Percentiles rank a stretch among this genome's conserved stretches.
Evolutionary conservation across 2,329 filamentous ascomycete genomes (phyloP).

Genomic region (Exophiala bonariae): DNA sequence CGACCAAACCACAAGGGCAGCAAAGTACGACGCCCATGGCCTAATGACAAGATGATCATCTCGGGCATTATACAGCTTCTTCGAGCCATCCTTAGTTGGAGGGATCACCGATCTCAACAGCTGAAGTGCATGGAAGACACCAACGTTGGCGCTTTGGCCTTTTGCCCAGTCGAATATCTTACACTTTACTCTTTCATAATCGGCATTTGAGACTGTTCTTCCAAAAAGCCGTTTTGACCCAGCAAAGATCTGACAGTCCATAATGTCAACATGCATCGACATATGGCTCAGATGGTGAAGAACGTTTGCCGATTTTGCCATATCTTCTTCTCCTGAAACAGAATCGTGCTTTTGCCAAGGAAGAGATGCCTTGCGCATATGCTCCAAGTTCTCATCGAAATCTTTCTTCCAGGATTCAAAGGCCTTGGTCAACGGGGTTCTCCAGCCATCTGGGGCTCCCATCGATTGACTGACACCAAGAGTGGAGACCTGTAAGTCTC

Average conservation of each 20-base stretch:
- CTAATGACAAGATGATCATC: slow-evolving; percentile 88
- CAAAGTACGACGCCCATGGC: slow-evolving; percentile 96
- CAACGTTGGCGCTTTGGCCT: slow-evolving; percentile 80
- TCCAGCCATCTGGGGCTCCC: slow-evolving; percentile 86
- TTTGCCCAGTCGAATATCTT: slow-evolving; percentile 85
- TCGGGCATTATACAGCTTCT: slow-evolving; percentile 70
- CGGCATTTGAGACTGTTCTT: slow-evolving; percentile 76
- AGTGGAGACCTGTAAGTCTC: slow-evolving; percentile 87
- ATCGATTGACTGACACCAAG: slow-evolving; percentile 68
- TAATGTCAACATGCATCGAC: slow-evolving; percentile 94
- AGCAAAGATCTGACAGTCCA: slow-evolving; percentile 93
- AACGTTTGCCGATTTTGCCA: slow-evolving; percentile 84
- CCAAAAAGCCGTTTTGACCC: slow-evolving; percentile 81
- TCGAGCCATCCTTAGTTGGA: slow-evolving; percentile 29
- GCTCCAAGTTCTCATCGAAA: slow-evolving; percentile 73
- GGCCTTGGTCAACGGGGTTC: slow-evolving; percentile 76
- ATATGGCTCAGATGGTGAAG: slow-evolving; percentile 93
- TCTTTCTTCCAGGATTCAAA: slow-evolving; percentile 93
- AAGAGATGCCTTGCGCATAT: slow-evolving; percentile 25
- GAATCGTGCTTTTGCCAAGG: slow-evolving; percentile 26
- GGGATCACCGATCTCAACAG: slow-evolving; percentile 72
- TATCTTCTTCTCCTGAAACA: slow-evolving; percentile 58
- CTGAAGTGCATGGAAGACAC: slow-evolving; percentile 85
- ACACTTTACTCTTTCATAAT: slow-evolving; percentile 75
- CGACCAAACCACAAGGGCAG: slow-evolving; percentile 86